Evolutionary conservation across 106 monocot species (phyloP).

Genomic region (Apostasia shenzhenica): DNA sequence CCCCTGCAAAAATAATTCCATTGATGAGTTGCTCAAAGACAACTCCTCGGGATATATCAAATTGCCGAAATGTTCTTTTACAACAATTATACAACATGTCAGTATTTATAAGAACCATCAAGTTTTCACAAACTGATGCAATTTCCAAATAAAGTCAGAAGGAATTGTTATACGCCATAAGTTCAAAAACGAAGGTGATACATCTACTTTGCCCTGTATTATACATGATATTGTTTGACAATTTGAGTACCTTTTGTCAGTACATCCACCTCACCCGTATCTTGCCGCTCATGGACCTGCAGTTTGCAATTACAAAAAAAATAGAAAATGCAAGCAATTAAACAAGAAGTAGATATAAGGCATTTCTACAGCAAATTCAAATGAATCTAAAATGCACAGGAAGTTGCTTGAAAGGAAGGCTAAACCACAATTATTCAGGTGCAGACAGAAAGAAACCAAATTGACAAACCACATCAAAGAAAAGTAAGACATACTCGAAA

Average conservation of each 20-base stretch:
- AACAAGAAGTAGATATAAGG: too few species aligned
- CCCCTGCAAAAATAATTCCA: conserved; percentile 37
- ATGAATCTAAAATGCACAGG: too few species aligned
- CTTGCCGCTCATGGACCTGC: conserved; percentile 66
- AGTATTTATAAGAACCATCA: not conserved
- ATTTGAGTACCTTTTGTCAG: conserved; percentile 60
- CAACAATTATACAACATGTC: not conserved
- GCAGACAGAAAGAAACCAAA: too few species aligned
- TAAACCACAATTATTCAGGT: too few species aligned
- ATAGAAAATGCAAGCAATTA: not conserved
- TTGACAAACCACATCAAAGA: too few species aligned
- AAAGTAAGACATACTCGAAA: too few species aligned
- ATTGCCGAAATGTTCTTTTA: not conserved
- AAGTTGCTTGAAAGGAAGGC: too few species aligned
- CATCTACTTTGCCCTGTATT: not conserved
- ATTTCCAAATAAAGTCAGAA: too few species aligned
- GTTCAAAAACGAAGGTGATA: not conserved
- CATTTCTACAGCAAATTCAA: too few species aligned
- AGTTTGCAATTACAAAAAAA: conserved; percentile 3
- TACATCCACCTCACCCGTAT: conserved; percentile 62
- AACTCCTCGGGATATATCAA: not conserved
- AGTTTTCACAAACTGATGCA: too few species aligned
- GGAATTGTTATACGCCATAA: too few species aligned
- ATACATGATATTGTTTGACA: not conserved
- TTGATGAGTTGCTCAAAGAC: not conserved